Evolutionary conservation across 2,329 filamentous ascomycete species (phyloP), one percentile per base, ranked within the genome.

Genomic region (Penicillium sp.): DNA sequence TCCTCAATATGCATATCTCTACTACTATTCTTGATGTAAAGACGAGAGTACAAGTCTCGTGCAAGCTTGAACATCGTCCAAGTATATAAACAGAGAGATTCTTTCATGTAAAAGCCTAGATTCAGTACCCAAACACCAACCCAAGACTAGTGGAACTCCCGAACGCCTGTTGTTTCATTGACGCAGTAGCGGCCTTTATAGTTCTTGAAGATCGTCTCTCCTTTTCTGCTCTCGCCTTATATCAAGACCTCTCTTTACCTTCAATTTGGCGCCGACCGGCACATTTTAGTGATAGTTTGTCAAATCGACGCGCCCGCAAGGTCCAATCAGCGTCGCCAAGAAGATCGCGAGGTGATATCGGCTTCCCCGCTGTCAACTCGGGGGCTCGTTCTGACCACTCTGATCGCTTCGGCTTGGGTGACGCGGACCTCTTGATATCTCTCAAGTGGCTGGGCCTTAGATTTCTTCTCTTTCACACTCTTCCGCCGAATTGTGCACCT

Each of bases 301-400:
- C 45, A 41, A 58, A 47, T 60, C 54, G 49, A 60, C 50, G 59
- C 59, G 59, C 59, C 59, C 57, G 48, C 39, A 19, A 60, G 56
- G 43, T 36, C 59, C 59, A 61, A 61, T 61, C 59, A 61, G 59
- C 57, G 50, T 58, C 52, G 57, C 58, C 58, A 60, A 61, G 57
- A 54, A 56, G 50, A 55, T 57, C 56, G 48, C 44, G 55, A 59
- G 53, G 57, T 61, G 59, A 60, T 61, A 60, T 61, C 53, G 58
- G 56, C 49, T 61, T 58, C 59, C 59, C 59, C 59, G 57, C 59
- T 52, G 57, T 53, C 56, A 54, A 52, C 50, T 59, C 53, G 52
- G 57, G 41, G 42, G 42, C 52, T 57, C 53, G 54, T 55, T 46
- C 47, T 52, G 36, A 49, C 53, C 45, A 54, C 38, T 49, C 28